Evolutionary conservation across 257 asterid genomes (phyloP).

Genomic region (Solanum sejunctum): DNA sequence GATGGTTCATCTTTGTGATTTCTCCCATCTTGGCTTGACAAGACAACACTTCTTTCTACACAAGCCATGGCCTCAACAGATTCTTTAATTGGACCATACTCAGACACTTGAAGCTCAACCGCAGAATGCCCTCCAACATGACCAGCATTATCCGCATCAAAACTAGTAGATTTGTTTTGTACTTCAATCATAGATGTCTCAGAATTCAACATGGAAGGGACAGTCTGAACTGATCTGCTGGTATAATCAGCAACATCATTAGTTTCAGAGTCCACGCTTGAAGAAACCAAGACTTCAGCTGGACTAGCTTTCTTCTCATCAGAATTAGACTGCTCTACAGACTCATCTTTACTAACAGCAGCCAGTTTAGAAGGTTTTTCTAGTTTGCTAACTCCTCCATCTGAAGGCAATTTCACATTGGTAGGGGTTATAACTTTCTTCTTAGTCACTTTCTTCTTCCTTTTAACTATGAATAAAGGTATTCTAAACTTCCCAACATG

Average conservation of each 20-base stretch:
- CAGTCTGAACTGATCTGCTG: constrained; percentile 3
- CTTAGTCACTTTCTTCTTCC: constrained; percentile 8
- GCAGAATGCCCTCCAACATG: constrained; percentile 5
- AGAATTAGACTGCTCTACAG: not conserved
- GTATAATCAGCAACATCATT: constrained; percentile 11
- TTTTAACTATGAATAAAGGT: constrained; percentile 9
- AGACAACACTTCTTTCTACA: constrained; percentile 12
- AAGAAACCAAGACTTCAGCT: constrained; percentile 9
- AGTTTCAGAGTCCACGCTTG: not conserved
- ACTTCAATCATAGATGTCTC: constrained; percentile 11
- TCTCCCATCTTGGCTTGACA: constrained; percentile 13
- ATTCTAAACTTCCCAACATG: constrained; percentile 6
- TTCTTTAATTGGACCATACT: constrained; percentile 4
- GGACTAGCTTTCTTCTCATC: constrained; percentile 16
- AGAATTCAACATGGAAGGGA: constrained; percentile 5
- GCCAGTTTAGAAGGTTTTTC: constrained; percentile 2
- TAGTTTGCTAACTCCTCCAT: not conserved
- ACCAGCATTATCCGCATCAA: constrained; percentile 1
- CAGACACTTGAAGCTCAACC: constrained; percentile 1
- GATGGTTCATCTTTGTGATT: constrained; percentile 4
- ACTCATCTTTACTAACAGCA: constrained; percentile 12
- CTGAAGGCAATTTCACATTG: constrained; percentile 3
- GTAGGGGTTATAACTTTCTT: constrained; percentile 11
- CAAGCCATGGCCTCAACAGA: constrained; percentile 11
- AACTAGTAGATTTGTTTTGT: constrained; percentile 1